A percentile compares a stretch with the other conserved stretches of the same genome.
phyloP scores from a whole-genome alignment of 2,329 filamentous ascomycete genomes.

The Fusarium citri region DNA sequence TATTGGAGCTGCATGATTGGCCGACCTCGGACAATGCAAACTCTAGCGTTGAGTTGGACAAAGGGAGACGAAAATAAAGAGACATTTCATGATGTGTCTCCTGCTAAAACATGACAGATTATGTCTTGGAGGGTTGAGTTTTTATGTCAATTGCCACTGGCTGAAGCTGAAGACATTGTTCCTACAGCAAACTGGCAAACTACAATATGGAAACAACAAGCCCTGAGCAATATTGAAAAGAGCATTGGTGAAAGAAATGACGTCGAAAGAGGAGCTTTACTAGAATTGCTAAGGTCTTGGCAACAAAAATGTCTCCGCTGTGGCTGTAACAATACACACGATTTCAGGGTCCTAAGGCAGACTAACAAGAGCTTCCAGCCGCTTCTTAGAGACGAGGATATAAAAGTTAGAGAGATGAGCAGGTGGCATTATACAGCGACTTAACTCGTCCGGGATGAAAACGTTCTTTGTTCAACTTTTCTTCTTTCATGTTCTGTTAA shows the following conservation, averaged over 20 bases:
- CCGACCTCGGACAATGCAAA: slow-evolving; percentile 30
- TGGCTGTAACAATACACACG: slow-evolving; percentile 18
- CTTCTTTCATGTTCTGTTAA: background rate
- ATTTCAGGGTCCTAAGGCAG: background rate
- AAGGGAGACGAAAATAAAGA: slow-evolving; percentile 15
- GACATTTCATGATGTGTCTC: slow-evolving; percentile 18
- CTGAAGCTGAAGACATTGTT: background rate
- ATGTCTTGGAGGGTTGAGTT: background rate
- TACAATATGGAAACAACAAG: background rate
- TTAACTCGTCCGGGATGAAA: background rate
- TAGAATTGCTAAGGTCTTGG: slow-evolving; percentile 6
- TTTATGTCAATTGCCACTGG: background rate
- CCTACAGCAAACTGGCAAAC: background rate
- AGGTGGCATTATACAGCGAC: background rate
- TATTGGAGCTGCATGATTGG: slow-evolving; percentile 38
- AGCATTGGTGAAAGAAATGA: slow-evolving; percentile 6
- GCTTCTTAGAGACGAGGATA: background rate
- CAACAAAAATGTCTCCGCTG: slow-evolving; percentile 4
- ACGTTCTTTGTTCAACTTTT: background rate
- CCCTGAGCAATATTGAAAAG: background rate
- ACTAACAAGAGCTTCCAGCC: background rate
- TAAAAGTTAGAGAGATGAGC: background rate
- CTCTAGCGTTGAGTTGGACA: slow-evolving; percentile 6
- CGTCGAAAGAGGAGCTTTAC: slow-evolving; percentile 15
- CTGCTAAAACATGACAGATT: background rate